Evolutionary conservation across 139 green algal genomes (phyloP), one percentile per base, ranked within the genome.

Genomic region (Coelastrella sp.): DNA sequence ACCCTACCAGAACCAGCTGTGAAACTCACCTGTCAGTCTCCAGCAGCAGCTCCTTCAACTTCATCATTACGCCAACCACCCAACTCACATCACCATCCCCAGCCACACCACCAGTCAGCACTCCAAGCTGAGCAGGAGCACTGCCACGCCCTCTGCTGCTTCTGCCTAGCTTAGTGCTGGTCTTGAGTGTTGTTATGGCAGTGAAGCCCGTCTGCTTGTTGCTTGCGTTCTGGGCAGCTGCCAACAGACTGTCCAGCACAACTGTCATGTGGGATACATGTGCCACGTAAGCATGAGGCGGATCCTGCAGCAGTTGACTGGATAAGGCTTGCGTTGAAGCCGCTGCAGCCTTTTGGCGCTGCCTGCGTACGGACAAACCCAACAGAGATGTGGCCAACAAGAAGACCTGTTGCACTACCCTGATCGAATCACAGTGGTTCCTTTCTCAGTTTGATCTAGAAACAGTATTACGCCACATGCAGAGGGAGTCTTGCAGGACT

Each of bases 261-360:
- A 74, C 66, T 3, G 43, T 53, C 34, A 86, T 37, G 27, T 72
- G 67, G 19, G 80, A 71, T 17, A 32, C 23, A 32, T 80, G 80
- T 17, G 66, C 68, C 17, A 60, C 8, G 67, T 86, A 80, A 1
- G 50, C 66, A 30, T 69, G 50, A 17, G 80, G 80, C 1, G 67
- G 80, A 30, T 60, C 32, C 5, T 35, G 50, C 34, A 13, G 62
- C 25, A 80, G 64, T 34, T 59, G 80, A 21, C 66, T 78, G 11
- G 78, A 60, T 2, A 86, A 75, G 2, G 81, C 81, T 25, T 89
- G 72, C 2, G 81, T 81, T 5, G 86, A 35, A 8, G 75, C 35
- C 17, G 82, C 78, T 23, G 84, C 79, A 53, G 86, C 84, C 27
- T 91, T 88, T 48, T 89, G 85, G 19, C 89, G 89, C 82, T 93